phyloP scores from a whole-genome alignment of 805 yeast species.

The Saccharomycopsis guyanensis region DNA sequence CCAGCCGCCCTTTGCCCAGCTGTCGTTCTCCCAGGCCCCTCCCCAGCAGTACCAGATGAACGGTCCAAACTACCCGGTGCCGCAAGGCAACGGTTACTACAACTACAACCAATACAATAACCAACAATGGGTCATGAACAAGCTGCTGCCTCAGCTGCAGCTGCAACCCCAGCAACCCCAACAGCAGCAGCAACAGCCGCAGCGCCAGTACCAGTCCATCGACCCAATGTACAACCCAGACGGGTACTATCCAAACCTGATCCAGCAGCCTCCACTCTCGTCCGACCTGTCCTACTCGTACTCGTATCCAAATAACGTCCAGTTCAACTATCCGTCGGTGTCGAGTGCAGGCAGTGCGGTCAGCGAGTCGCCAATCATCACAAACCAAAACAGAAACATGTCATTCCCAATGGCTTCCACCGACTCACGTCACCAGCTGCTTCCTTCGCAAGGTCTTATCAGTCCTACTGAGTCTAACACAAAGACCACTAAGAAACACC shows the following conservation, averaged over 20 bases:
- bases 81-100: neutral
- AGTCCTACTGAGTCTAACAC: constrained; percentile 1
- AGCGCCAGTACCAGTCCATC: constrained; percentile 1
- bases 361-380: constrained; percentile 3
- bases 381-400: neutral
- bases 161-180: neutral
- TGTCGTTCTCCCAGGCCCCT: neutral
- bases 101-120: neutral
- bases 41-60: neutral
- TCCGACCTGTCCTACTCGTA: neutral
- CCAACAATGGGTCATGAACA: neutral
- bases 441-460: neutral
- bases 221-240: constrained; percentile 8
- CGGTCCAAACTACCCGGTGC: neutral
- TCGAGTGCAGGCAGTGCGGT: constrained; percentile 18
- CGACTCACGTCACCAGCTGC: constrained; percentile 3
- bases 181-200: neutral
- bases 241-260: constrained; percentile 1
- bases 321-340: constrained; percentile 23
- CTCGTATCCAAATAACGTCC: constrained; percentile 4
- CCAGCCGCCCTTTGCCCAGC: neutral
- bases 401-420: constrained; percentile 1
- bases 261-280: constrained; percentile 1
- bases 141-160: neutral
- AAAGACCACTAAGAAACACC: constrained; percentile 13